These are phyloP conservation scores for Pseudophaeomoniella oleicola DNA, from an alignment of 2,329 filamentous ascomycete species.

Conservation along the genomic window DNA sequence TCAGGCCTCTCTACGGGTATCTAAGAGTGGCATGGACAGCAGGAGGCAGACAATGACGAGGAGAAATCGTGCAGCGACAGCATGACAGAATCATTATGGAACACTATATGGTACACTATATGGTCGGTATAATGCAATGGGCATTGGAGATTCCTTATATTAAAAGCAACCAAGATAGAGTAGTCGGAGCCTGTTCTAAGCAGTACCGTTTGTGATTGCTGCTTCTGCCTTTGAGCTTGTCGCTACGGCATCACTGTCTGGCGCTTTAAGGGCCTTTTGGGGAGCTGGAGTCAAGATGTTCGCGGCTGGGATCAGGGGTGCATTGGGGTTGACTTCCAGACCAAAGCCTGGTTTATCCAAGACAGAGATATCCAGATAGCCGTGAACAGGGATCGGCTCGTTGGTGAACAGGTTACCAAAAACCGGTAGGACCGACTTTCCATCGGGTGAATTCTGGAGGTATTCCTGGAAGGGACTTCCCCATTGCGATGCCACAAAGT, in stretches of 20 bases:
- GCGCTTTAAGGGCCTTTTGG: conserved; percentile 26
- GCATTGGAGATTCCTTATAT: too few relatives aligned
- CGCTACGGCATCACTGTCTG: too few relatives aligned
- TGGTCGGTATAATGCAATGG: too few relatives aligned
- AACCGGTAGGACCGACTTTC: conserved; percentile 76
- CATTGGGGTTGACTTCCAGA: conserved; percentile 68
- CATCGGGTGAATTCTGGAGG: conserved; percentile 81
- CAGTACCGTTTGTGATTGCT: neutral
- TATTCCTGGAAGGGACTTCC: conserved; percentile 96
- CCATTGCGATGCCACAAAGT: conserved; percentile 85
- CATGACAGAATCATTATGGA: too few relatives aligned
- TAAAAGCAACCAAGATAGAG: too few relatives aligned
- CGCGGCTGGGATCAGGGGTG: conserved; percentile 62
- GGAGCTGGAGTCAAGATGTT: conserved; percentile 56
- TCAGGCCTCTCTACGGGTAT: too few relatives aligned
- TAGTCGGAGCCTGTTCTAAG: too few relatives aligned
- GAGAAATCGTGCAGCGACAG: too few relatives aligned
- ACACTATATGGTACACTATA: too few relatives aligned
- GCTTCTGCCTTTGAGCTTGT: conserved; percentile 10
- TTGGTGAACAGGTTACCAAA: conserved; percentile 85
- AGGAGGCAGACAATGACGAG: too few relatives aligned
- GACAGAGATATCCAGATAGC: conserved; percentile 63
- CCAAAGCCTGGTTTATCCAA: conserved; percentile 87
- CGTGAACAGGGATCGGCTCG: conserved; percentile 75
- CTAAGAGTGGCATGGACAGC: too few relatives aligned